These are phyloP conservation scores for Kwoniella dejecticola DNA, from an alignment of 768 basidiomycete genomes.

Conservation along the genomic window DNA sequence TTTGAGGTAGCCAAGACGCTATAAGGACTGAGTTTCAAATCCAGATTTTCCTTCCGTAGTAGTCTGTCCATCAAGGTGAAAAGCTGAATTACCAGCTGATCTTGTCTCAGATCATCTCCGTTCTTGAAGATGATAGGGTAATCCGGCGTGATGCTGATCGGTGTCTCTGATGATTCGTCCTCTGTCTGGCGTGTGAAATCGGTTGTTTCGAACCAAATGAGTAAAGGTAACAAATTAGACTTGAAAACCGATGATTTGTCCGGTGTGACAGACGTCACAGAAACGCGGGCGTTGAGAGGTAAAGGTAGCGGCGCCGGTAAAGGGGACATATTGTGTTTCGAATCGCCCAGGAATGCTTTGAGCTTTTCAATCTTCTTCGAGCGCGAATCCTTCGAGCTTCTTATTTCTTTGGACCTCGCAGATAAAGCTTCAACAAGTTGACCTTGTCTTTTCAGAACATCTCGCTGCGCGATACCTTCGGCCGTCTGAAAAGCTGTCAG, in stretches of 20 bases:
- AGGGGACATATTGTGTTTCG: slow-evolving; percentile 77
- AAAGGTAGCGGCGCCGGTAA: slow-evolving; percentile 75
- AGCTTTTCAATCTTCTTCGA: slow-evolving; percentile 98
- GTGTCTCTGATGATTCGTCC: slow-evolving; percentile 57
- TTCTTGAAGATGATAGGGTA: slow-evolving; percentile 98
- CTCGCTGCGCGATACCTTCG: slow-evolving; percentile 77
- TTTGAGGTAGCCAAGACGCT: slow-evolving; percentile 90
- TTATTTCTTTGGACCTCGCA: slow-evolving; percentile 80
- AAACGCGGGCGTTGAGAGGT: slow-evolving; percentile 83
- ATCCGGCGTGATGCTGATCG: slow-evolving; percentile 57
- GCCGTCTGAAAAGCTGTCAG: slow-evolving; percentile 50
- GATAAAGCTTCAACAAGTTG: slow-evolving; percentile 83
- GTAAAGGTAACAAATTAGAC: slow-evolving; percentile 88
- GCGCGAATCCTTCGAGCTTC: slow-evolving; percentile 85
- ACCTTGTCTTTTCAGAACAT: slow-evolving; percentile 87
- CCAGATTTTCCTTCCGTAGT: slow-evolving; percentile 89
- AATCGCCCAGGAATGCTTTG: slow-evolving; percentile 76
- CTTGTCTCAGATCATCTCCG: slow-evolving; percentile 97
- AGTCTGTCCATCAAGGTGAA: slow-evolving; percentile 97
- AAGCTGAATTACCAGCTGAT: slow-evolving; percentile 96
- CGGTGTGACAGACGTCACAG: slow-evolving; percentile 80
- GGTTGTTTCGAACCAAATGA: slow-evolving; percentile 83
- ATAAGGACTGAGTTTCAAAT: slow-evolving; percentile 76
- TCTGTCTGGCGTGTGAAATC: slow-evolving; percentile 58
- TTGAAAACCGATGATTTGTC: slow-evolving; percentile 97